Conservation (phyloP, 2,329 filamentous ascomycete genomes). For the Stachybotrys chartarum region DNA sequence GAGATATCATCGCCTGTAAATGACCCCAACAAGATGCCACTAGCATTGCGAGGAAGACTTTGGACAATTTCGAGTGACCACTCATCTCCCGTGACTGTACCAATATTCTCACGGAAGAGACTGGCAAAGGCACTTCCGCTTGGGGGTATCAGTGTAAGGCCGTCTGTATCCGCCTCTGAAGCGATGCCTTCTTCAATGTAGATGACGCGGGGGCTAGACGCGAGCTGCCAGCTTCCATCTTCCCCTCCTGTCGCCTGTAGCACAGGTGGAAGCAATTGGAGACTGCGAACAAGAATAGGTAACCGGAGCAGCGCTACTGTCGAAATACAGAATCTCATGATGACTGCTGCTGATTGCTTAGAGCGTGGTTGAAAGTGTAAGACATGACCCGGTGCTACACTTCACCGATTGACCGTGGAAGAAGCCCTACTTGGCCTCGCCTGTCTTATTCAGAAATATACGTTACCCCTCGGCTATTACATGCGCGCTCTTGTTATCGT, state of each 20-base stretch:
- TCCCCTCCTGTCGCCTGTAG: background rate
- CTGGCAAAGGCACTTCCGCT: conserved; percentile 39
- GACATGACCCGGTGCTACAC: background rate
- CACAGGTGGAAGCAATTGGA: background rate
- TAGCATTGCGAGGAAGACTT: conserved; percentile 17
- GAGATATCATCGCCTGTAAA: conserved; percentile 13
- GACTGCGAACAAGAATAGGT: background rate
- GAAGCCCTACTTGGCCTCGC: background rate
- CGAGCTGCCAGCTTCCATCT: background rate
- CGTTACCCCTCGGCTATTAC: background rate
- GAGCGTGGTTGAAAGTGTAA: background rate
- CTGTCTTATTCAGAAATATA: background rate
- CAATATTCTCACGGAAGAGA: conserved; percentile 37
- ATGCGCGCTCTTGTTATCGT: background rate
- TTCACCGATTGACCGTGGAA: background rate
- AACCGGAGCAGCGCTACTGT: background rate
- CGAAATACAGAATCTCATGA: background rate
- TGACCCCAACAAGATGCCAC: conserved; percentile 35
- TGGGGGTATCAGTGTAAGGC: conserved; percentile 44
- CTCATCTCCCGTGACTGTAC: conserved; percentile 26
- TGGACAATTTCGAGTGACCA: conserved; percentile 34
- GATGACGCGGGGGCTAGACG: conserved; percentile 15
- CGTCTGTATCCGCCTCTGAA: conserved; percentile 29
- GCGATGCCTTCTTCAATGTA: conserved; percentile 35
- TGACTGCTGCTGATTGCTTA: background rate